Evolutionary conservation across 352 stramenopile genomes (phyloP).

Genomic region (Phytophthora sp.): DNA sequence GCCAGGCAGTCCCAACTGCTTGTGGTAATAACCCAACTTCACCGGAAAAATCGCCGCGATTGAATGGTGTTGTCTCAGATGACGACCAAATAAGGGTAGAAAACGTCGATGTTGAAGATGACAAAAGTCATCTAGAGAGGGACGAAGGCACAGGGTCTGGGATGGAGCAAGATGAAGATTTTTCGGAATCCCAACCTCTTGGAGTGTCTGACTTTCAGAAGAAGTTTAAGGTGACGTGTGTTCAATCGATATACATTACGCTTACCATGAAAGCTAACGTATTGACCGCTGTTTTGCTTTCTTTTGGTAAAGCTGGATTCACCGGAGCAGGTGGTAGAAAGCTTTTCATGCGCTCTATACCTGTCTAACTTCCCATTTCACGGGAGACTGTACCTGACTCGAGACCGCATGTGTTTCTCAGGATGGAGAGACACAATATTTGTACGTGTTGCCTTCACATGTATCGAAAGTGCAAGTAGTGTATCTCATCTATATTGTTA

Average conservation of each 20-base stretch:
- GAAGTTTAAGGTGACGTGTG: conserved; percentile 73
- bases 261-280: no score
- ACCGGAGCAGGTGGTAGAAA: conserved; percentile 84
- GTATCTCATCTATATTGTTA: no score
- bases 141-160: conserved; percentile 16
- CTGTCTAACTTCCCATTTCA: conserved; percentile 85
- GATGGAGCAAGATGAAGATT: conserved; percentile 45
- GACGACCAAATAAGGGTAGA: background rate
- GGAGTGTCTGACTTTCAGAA: conserved; percentile 80
- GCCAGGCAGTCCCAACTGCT: background rate
- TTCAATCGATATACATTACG: no score
- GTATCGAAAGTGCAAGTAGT: no score
- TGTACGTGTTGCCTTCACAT: conserved; percentile 36
- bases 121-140: conserved; percentile 5
- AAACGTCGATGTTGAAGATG: conserved; percentile 10
- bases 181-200: conserved; percentile 49
- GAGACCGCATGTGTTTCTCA: conserved; percentile 78
- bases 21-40: conserved; percentile 7
- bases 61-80: background rate
- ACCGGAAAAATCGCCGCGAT: conserved; percentile 14
- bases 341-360: conserved; percentile 83
- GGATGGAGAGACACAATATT: conserved; percentile 85
- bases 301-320: conserved; percentile 45
- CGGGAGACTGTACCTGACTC: conserved; percentile 79
- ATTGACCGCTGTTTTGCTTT: background rate